Evolutionary conservation across 2,329 filamentous ascomycete species (phyloP), one percentile per base, ranked within the genome.

Genomic region (Ceratocystis diversiconidia): DNA sequence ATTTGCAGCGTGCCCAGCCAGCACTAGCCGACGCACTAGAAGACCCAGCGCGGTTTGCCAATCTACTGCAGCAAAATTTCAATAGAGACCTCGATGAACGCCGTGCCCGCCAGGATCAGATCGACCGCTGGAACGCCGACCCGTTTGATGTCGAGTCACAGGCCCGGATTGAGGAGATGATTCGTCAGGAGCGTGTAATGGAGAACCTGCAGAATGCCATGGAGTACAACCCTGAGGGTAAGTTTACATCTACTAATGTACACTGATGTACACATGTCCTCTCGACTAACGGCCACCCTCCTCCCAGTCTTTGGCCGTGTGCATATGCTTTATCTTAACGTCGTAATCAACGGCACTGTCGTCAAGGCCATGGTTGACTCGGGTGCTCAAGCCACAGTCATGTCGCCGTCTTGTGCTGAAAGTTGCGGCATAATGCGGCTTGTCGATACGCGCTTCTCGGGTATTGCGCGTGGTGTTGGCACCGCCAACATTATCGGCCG

Each of bases 341-440:
- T 96, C 68, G 89, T 95, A 74, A 94, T 99, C 71, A 99, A 99
- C 75, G 88, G 89, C 12, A 83, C 90, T 71, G 89, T 89, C 66
- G 87, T 99, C 71, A 97, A 96, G 78, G 94, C 92, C 2, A 88
- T 99, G 70, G 94, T 99, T 68, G 94, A 99, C 75, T 97, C 94
- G 1, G 94, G 94, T 68, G 94, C 94, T 28, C 94, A 99, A 77
- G 91, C 92, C 30, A 99, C 94, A 63, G 96, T 99, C 78, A 99
- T 99, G 94, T 97, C 92, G 4, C 94, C 94, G 4, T 81, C 85
- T 28, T 96, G 91, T 72, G 94, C 94, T 30, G 89, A 95, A 73
- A 82, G 85, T 7, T 99, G 94, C 73, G 90, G 90, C 71, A 97
- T 99, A 75, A 96, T 96, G 89, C 88, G 92, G 61, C 83, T 99